Conservation (phyloP, 2,329 filamentous ascomycete species). For the Colletotrichum sidae region DNA sequence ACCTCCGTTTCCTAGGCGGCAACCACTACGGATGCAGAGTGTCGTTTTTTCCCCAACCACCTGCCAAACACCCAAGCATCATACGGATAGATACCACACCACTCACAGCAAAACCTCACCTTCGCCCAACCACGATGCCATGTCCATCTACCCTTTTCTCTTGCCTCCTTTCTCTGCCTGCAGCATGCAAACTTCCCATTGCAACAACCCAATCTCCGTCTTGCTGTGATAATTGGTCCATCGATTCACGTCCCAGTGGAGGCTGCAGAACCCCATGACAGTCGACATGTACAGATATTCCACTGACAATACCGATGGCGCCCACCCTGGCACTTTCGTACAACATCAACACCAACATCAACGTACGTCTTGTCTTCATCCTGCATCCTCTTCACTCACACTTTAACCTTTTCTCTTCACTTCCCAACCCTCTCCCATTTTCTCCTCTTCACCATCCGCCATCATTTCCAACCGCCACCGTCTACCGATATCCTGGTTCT, state of each 20-base stretch:
- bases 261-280: constrained; percentile 24
- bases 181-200: constrained; percentile 27
- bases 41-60: constrained; percentile 26
- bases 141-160: not conserved
- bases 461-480: constrained; percentile 16
- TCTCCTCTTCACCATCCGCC: constrained; percentile 1
- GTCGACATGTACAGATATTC: constrained; percentile 34
- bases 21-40: constrained; percentile 4
- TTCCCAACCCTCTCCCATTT: not conserved
- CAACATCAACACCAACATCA: constrained; percentile 32
- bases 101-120: constrained; percentile 26
- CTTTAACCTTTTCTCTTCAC: too few relatives aligned
- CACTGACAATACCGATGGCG: constrained; percentile 9
- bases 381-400: constrained; percentile 7
- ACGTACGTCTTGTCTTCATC: constrained; percentile 26
- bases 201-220: constrained; percentile 16
- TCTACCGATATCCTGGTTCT: constrained; percentile 7
- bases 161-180: constrained; percentile 9
- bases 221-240: constrained; percentile 22
- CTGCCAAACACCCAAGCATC: constrained; percentile 13
- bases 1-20: not conserved
- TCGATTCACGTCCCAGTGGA: constrained; percentile 17
- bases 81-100: too few relatives aligned
- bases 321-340: constrained; percentile 19
- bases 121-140: constrained; percentile 25